Conservation (phyloP, 2,329 filamentous ascomycete genomes). For the Aspergillus brasiliensis region DNA sequence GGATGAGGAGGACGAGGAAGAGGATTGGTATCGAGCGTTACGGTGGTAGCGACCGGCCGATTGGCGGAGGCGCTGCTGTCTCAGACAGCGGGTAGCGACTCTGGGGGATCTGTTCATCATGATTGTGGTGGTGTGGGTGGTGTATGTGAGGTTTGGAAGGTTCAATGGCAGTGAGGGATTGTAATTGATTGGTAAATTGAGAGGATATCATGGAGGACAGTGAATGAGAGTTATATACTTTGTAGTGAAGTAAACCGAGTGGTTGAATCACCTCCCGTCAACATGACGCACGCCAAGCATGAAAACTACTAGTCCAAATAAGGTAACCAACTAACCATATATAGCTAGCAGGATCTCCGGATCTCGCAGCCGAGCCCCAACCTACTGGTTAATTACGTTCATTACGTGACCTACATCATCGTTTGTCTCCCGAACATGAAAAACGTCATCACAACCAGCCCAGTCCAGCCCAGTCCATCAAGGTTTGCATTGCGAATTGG, state of each 20-base stretch:
- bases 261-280: neutral
- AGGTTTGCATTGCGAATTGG: no score
- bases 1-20: slow-evolving; percentile 23
- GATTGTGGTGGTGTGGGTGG: neutral
- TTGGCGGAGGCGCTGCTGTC: neutral
- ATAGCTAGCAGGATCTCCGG: no score
- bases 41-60: neutral
- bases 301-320: no score
- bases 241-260: neutral
- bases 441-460: no score
- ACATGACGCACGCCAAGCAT: slow-evolving; percentile 3
- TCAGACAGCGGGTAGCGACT: neutral
- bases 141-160: neutral
- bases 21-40: slow-evolving; percentile 32
- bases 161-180: no score
- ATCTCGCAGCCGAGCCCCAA: no score
- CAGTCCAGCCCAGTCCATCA: no score
- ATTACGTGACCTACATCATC: no score
- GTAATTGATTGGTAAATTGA: neutral
- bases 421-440: no score
- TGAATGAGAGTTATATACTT: neutral
- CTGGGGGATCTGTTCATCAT: slow-evolving; percentile 6
- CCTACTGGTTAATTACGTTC: no score
- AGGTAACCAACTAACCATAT: no score
- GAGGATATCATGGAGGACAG: neutral